Evolutionary conservation across 2,329 filamentous ascomycete genomes (phyloP).

Genomic region (Trichoderma guizhouense): DNA sequence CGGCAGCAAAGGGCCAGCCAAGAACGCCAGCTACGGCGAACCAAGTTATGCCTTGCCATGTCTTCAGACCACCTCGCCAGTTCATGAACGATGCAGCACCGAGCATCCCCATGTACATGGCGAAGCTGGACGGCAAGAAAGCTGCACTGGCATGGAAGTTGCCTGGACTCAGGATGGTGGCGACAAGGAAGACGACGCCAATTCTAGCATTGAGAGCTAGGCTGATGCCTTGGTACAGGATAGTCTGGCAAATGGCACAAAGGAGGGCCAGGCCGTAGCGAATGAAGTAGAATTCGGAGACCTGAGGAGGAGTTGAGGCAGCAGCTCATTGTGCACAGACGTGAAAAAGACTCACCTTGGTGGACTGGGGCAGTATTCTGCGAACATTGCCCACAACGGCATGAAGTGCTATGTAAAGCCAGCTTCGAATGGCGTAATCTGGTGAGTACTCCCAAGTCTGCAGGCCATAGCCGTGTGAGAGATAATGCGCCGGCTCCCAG

Average conservation of each 20-base stretch:
- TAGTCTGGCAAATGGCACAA: constrained; percentile 78
- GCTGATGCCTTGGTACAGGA: constrained; percentile 75
- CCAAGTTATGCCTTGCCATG: constrained; percentile 81
- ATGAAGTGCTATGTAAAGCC: constrained; percentile 84
- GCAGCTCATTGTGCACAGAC: not conserved
- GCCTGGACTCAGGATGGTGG: constrained; percentile 75
- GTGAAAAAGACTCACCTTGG: constrained; percentile 45
- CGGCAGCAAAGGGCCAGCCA: constrained; percentile 92
- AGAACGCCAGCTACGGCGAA: constrained; percentile 81
- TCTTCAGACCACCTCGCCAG: constrained; percentile 75
- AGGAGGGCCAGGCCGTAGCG: constrained; percentile 69
- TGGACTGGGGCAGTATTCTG: constrained; percentile 58
- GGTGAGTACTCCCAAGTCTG: constrained; percentile 99
- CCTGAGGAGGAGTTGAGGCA: constrained; percentile 31
- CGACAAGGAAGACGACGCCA: constrained; percentile 77
- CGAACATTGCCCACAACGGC: constrained; percentile 66
- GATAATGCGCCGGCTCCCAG: constrained; percentile 95
- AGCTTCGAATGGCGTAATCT: constrained; percentile 90
- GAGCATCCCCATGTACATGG: constrained; percentile 90
- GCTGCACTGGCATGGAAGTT: constrained; percentile 90
- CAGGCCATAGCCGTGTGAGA: constrained; percentile 85
- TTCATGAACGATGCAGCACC: constrained; percentile 89
- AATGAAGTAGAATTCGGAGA: constrained; percentile 82
- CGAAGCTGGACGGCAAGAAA: constrained; percentile 89
- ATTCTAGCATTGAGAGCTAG: constrained; percentile 76